These are phyloP conservation scores for Xylariaceae sp. DNA, from an alignment of 2,329 filamentous ascomycete genomes.

Conservation along the genomic window DNA sequence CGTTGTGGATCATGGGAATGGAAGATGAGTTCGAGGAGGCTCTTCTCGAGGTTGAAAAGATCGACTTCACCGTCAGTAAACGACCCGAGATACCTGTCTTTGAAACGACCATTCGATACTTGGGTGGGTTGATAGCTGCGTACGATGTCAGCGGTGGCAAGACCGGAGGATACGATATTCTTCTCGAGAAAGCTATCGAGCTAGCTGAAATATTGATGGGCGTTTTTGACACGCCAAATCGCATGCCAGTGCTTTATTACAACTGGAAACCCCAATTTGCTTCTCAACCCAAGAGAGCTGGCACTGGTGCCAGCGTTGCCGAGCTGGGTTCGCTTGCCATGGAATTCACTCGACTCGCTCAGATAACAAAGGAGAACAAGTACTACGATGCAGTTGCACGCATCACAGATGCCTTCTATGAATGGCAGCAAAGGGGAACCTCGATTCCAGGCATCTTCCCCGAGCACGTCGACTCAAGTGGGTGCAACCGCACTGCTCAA, in stretches of 20 bases:
- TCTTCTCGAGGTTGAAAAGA: slow-evolving; percentile 59
- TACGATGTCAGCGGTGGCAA: slow-evolving; percentile 80
- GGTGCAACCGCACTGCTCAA: slow-evolving; percentile 68
- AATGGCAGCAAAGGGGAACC: slow-evolving; percentile 72
- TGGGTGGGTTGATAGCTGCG: slow-evolving; percentile 83
- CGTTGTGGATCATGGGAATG: slow-evolving; percentile 76
- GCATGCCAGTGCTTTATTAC: slow-evolving; percentile 87
- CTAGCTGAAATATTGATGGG: slow-evolving; percentile 74
- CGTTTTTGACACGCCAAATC: slow-evolving; percentile 85
- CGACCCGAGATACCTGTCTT: slow-evolving; percentile 82
- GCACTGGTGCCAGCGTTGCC: slow-evolving; percentile 61
- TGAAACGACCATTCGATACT: slow-evolving; percentile 88
- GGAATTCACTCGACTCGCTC: slow-evolving; percentile 88
- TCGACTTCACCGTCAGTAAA: slow-evolving; percentile 80
- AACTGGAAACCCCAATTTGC: slow-evolving; percentile 72
- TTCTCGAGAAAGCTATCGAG: slow-evolving; percentile 74
- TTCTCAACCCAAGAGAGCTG: slow-evolving; percentile 68
- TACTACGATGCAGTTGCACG: slow-evolving; percentile 91
- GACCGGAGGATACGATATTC: slow-evolving; percentile 62
- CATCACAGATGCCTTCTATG: slow-evolving; percentile 79
- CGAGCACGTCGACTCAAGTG: slow-evolving; percentile 75
- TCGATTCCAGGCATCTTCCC: slow-evolving; percentile 82
- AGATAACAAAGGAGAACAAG: slow-evolving; percentile 78
- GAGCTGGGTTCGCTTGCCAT: slow-evolving; percentile 81
- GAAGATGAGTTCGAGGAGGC: slow-evolving; percentile 70